Conservation (phyloP, 805 yeast genomes). For the Candida manassasensis region DNA sequence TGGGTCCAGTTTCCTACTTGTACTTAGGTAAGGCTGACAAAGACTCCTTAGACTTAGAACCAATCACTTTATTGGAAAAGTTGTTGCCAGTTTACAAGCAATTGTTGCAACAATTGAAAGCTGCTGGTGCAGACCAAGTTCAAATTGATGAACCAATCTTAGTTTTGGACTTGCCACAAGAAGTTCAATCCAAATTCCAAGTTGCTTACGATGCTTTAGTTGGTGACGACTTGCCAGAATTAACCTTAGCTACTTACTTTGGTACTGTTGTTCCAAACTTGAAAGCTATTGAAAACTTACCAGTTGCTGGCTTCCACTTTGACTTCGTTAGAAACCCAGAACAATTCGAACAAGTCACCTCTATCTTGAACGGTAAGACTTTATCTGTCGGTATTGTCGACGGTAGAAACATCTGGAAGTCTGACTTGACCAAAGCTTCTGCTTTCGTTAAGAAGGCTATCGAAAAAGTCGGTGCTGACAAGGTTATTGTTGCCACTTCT, state of each 20-base stretch:
- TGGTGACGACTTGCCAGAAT: conserved; percentile 64
- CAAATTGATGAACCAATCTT: conserved; percentile 98
- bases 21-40: conserved; percentile 97
- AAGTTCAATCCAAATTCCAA: conserved; percentile 81
- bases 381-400: conserved; percentile 96
- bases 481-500: conserved; percentile 88
- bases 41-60: conserved; percentile 93
- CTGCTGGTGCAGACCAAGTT: conserved; percentile 91
- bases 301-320: conserved; percentile 93
- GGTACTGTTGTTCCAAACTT: conserved; percentile 99
- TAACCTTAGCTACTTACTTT: conserved; percentile 86
- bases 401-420: conserved; percentile 99
- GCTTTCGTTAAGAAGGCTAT: conserved; percentile 78
- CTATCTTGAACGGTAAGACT: conserved; percentile 64
- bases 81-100: conserved; percentile 90
- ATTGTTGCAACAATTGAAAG: conserved; percentile 79
- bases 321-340: conserved; percentile 96
- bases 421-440: conserved; percentile 85
- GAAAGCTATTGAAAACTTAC: conserved; percentile 79
- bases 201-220: conserved; percentile 77
- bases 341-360: conserved; percentile 81
- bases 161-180: conserved; percentile 86
- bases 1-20: conserved; percentile 96
- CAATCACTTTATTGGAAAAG: conserved; percentile 84
- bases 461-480: conserved; percentile 77